A percentile compares a stretch with the other conserved stretches of the same genome.
Conservation (phyloP, 225 moss, liverwort and hornwort genomes). For the Bryoerythrophyllum caledonicum region DNA sequence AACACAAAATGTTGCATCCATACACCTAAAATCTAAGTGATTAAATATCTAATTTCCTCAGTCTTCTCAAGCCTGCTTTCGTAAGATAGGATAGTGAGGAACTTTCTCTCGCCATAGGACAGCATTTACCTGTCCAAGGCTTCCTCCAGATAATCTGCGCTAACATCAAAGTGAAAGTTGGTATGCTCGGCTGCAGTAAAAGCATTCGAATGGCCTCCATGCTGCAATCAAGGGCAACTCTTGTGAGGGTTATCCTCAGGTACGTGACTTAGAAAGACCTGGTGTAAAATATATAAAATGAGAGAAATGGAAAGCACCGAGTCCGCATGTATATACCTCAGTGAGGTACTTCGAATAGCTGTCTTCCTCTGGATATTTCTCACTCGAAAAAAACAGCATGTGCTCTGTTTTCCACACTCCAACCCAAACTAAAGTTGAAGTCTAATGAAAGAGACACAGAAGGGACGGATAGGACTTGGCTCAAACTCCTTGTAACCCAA, state of each 20-base stretch:
- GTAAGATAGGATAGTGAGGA: not conserved
- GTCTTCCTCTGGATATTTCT: constrained; percentile 98
- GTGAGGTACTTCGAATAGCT: constrained; percentile 96
- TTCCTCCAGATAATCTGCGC: constrained; percentile 88
- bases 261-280: not conserved
- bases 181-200: constrained; percentile 92
- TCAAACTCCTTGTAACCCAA: constrained; percentile 6
- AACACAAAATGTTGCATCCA: not conserved
- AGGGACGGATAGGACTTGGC: not conserved
- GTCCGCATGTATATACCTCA: constrained; percentile 60
- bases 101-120: constrained; percentile 11
- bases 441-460: constrained; percentile 9
- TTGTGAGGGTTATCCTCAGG: not conserved
- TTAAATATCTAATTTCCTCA: not conserved
- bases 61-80: not conserved
- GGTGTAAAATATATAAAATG: not conserved
- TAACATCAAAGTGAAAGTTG: constrained; percentile 95
- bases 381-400: constrained; percentile 97
- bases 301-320: not conserved
- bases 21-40: not conserved
- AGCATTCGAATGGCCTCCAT: constrained; percentile 97
- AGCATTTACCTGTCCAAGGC: constrained; percentile 82
- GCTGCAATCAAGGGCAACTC: constrained; percentile 57
- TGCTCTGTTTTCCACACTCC: constrained; percentile 67
- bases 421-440: constrained; percentile 15